Evolutionary conservation across 2,329 filamentous ascomycete genomes (phyloP).

Genomic region (Juglanconis juglandina): DNA sequence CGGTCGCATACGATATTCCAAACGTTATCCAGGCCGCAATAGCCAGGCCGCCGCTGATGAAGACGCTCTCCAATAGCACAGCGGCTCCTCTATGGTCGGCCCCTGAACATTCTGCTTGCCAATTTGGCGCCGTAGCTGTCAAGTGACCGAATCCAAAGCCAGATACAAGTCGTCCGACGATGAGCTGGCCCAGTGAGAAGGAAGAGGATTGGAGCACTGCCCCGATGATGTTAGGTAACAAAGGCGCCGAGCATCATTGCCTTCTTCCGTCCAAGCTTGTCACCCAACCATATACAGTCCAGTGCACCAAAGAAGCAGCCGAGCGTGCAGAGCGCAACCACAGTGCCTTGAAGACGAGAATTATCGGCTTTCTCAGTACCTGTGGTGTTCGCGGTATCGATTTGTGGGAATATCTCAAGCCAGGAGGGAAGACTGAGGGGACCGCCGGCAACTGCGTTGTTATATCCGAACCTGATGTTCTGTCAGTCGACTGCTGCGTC

Average conservation of each 20-base stretch:
- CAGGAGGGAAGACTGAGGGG: constrained; percentile 1
- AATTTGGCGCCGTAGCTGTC: constrained; percentile 51
- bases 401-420: not conserved
- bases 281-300: constrained; percentile 31
- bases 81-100: constrained; percentile 57
- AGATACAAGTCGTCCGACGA: constrained; percentile 42
- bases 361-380: not conserved
- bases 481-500: not conserved
- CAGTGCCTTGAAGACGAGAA: not conserved
- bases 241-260: constrained; percentile 38
- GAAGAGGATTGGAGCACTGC: constrained; percentile 38
- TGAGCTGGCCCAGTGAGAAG: constrained; percentile 37
- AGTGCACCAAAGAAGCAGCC: constrained; percentile 30
- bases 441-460: constrained; percentile 3
- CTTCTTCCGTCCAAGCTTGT: constrained; percentile 38
- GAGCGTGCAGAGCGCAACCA: constrained; percentile 11
- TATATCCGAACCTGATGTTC: constrained; percentile 3
- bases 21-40: constrained; percentile 61
- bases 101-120: constrained; percentile 58
- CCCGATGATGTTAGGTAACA: constrained; percentile 39
- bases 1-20: constrained; percentile 50
- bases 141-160: constrained; percentile 40
- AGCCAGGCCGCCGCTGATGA: constrained; percentile 56
- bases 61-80: constrained; percentile 58
- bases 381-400: not conserved